These are phyloP conservation scores for Choiromyces venosus DNA, from an alignment of 495 filamentous ascomycete genomes.

Conservation along the genomic window DNA sequence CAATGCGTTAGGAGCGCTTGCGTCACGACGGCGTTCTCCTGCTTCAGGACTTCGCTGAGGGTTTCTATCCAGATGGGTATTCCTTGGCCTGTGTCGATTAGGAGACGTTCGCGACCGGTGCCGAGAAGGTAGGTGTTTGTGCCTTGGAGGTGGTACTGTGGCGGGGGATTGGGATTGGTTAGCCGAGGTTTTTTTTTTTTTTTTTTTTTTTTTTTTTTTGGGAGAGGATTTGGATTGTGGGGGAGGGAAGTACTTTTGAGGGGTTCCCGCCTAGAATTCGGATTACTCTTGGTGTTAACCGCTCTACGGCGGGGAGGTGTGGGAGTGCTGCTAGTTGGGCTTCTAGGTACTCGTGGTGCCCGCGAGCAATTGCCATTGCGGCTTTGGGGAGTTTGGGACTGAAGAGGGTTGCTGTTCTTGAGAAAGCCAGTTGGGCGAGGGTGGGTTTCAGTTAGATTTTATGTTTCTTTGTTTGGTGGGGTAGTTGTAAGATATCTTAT, in stretches of 20 bases:
- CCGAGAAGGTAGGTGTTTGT: slow-evolving; percentile 88
- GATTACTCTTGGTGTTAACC: slow-evolving; percentile 61
- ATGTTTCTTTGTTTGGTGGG: background rate
- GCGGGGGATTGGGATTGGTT: slow-evolving; percentile 14
- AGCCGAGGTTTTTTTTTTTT: slow-evolving; percentile 11
- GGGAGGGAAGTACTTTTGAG: slow-evolving; percentile 54
- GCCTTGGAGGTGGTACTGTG: slow-evolving; percentile 50
- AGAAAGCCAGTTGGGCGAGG: background rate
- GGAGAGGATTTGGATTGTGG: background rate
- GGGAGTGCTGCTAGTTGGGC: slow-evolving; percentile 35
- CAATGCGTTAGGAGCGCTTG: slow-evolving; percentile 76
- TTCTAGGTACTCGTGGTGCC: slow-evolving; percentile 36
- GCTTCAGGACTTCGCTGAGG: slow-evolving; percentile 57
- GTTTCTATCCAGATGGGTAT: slow-evolving; percentile 50
- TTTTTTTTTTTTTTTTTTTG: too few relatives aligned
- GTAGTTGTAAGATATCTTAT: background rate
- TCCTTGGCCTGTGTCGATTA: slow-evolving; percentile 70
- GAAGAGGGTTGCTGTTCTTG: background rate
- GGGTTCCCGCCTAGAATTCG: slow-evolving; percentile 78
- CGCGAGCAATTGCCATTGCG: slow-evolving; percentile 27
- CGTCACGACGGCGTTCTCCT: slow-evolving; percentile 61
- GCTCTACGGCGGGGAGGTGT: slow-evolving; percentile 58
- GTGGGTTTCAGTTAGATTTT: background rate
- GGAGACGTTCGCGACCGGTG: slow-evolving; percentile 58
- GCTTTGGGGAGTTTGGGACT: background rate